These are phyloP conservation scores for Aspergillus sparsus DNA, from an alignment of 495 filamentous ascomycete species.

Conservation along the genomic window DNA sequence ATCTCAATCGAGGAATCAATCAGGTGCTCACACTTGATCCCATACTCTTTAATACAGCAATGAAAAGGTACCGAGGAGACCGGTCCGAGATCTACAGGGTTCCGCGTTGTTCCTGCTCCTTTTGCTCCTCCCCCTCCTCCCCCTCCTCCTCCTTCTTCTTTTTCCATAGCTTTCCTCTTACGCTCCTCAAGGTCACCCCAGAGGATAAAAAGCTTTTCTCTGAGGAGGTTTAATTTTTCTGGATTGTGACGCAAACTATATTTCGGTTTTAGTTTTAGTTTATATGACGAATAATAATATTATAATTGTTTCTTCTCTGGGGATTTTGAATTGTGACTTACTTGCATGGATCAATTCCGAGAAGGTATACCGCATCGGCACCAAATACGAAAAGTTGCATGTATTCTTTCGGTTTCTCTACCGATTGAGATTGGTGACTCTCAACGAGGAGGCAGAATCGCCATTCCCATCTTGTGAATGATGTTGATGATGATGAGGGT, in stretches of 20 bases:
- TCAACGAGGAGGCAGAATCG: slow-evolving; percentile 73
- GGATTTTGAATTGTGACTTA: slow-evolving; percentile 38
- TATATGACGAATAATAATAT: background rate
- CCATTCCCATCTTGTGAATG: slow-evolving; percentile 66
- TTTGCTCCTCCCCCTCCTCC: too few species aligned
- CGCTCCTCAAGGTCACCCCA: slow-evolving; percentile 86
- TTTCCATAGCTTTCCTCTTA: slow-evolving; percentile 39
- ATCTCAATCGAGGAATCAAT: slow-evolving; percentile 12
- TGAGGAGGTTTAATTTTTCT: slow-evolving; percentile 49
- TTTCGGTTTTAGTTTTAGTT: too few species aligned
- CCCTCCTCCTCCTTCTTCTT: slow-evolving; percentile 8
- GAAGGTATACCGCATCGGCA: slow-evolving; percentile 62
- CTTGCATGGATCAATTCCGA: slow-evolving; percentile 68
- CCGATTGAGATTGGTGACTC: slow-evolving; percentile 45
- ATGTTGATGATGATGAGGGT: slow-evolving; percentile 35
- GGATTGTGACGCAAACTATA: slow-evolving; percentile 57
- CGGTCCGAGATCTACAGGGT: slow-evolving; percentile 13
- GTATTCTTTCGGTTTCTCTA: slow-evolving; percentile 37
- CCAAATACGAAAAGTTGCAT: slow-evolving; percentile 70
- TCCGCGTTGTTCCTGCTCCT: background rate
- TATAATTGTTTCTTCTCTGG: background rate
- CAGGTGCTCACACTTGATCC: slow-evolving; percentile 42
- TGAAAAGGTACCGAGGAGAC: slow-evolving; percentile 34
- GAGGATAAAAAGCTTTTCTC: slow-evolving; percentile 72
- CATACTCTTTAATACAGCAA: slow-evolving; percentile 57